Evolutionary conservation across 225 moss, liverwort and hornwort genomes (phyloP).

Genomic region (Pseudisothecium myosuroides): DNA sequence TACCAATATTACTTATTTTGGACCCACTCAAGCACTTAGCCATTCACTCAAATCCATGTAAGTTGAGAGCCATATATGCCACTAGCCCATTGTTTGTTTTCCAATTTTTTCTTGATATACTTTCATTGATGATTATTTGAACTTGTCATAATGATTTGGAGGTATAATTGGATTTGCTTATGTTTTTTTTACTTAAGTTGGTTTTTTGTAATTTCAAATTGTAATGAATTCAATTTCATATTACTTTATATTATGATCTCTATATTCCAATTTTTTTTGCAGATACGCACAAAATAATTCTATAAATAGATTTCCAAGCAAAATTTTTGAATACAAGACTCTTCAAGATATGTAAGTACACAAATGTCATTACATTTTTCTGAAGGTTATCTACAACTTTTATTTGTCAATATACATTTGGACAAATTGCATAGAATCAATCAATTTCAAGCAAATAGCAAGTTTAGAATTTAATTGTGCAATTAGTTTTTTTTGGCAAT

Average conservation of each 20-base stretch:
- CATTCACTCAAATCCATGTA: neutral
- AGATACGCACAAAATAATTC: neutral
- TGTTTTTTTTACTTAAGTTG: neutral
- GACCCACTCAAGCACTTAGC: accelerated
- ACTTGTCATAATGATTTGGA: neutral
- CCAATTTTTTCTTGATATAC: neutral
- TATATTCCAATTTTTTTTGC: neutral
- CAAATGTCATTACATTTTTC: neutral
- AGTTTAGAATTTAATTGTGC: accelerated
- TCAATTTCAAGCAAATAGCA: neutral
- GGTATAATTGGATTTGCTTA: neutral
- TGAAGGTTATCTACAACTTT: neutral
- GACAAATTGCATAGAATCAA: neutral
- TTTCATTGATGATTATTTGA: neutral
- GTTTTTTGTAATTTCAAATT: neutral
- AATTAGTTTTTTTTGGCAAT: neutral
- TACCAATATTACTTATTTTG: neutral
- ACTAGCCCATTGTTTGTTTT: neutral
- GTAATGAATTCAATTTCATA: neutral
- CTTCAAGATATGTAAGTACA: neutral
- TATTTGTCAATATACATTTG: neutral
- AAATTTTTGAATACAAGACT: neutral
- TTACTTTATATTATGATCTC: neutral
- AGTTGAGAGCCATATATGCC: neutral
- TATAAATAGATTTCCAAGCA: neutral